Conservation (phyloP, 345 rosid genomes). For the Salix udensis region DNA sequence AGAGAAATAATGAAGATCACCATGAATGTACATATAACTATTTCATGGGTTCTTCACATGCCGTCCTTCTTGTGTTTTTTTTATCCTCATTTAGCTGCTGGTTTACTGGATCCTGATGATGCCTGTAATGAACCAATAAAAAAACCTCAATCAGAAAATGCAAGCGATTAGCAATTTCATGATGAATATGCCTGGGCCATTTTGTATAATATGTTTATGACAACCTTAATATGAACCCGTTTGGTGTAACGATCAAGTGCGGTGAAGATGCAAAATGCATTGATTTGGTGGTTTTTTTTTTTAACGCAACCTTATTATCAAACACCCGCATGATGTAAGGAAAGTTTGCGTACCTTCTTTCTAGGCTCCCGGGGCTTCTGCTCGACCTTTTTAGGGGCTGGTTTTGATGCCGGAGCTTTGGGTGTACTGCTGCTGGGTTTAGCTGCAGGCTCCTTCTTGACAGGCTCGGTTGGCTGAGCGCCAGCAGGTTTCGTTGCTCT, state of each 20-base stretch:
- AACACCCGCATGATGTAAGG: not conserved
- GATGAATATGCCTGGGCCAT: not conserved
- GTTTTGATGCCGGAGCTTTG: constrained; percentile 27
- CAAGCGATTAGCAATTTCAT: not conserved
- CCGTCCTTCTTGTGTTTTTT: not conserved
- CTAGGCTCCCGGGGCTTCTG: constrained; percentile 20
- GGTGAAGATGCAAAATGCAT: not conserved
- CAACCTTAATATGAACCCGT: not conserved
- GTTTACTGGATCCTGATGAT: constrained; percentile 10
- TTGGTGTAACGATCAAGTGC: not conserved
- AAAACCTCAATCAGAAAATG: not conserved
- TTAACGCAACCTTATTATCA: not conserved
- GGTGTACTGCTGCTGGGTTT: constrained; percentile 13
- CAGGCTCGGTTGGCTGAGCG: constrained; percentile 23
- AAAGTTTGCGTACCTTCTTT: constrained; percentile 16
- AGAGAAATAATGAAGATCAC: not conserved
- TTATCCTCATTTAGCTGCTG: constrained; percentile 12
- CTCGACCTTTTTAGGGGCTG: constrained; percentile 17
- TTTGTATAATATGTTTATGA: not conserved
- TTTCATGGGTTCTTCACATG: constrained; percentile 1
- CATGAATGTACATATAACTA: not conserved
- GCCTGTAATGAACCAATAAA: constrained; percentile 1
- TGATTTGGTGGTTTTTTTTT: not conserved
- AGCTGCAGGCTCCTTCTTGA: constrained; percentile 37
- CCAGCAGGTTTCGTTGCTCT: constrained; percentile 50